Evolutionary conservation across 2,329 filamentous ascomycete genomes (phyloP).

Genomic region (Claviceps pusilla): DNA sequence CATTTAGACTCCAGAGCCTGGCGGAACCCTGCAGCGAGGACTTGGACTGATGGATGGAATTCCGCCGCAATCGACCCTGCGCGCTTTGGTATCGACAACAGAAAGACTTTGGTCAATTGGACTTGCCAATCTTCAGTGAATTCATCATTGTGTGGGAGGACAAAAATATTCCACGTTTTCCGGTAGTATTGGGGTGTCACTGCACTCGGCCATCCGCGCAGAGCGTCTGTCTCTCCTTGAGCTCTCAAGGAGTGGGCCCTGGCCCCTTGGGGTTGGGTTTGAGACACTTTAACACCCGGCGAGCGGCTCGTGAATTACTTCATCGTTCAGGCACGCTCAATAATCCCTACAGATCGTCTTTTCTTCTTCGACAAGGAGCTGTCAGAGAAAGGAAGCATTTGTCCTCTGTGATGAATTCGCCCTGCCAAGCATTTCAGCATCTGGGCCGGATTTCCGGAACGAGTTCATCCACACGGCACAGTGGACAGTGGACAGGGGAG

Average conservation of each 20-base stretch:
- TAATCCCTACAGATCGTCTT: too few species aligned
- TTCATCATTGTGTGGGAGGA: neutral
- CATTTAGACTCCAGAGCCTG: neutral
- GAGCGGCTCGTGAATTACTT: neutral
- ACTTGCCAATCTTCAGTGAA: neutral
- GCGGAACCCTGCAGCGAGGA: neutral
- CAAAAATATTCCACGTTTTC: constrained; percentile 2
- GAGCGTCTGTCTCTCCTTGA: neutral
- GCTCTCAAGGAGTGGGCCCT: neutral
- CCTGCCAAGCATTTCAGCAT: neutral
- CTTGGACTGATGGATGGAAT: neutral
- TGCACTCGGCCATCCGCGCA: neutral
- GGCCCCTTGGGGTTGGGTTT: neutral
- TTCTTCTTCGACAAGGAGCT: neutral
- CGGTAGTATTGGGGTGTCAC: neutral
- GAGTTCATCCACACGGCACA: neutral
- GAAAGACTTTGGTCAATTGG: neutral
- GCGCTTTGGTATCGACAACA: neutral
- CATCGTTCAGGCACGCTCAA: neutral
- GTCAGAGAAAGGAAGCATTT: neutral
- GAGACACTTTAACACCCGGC: neutral
- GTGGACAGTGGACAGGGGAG: too few species aligned
- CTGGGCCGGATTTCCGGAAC: too few species aligned
- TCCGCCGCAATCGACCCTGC: neutral
- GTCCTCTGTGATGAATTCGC: too few species aligned